Evolutionary conservation across 2,329 filamentous ascomycete species (phyloP).

Genomic region (Zymoseptoria pseudotritici): DNA sequence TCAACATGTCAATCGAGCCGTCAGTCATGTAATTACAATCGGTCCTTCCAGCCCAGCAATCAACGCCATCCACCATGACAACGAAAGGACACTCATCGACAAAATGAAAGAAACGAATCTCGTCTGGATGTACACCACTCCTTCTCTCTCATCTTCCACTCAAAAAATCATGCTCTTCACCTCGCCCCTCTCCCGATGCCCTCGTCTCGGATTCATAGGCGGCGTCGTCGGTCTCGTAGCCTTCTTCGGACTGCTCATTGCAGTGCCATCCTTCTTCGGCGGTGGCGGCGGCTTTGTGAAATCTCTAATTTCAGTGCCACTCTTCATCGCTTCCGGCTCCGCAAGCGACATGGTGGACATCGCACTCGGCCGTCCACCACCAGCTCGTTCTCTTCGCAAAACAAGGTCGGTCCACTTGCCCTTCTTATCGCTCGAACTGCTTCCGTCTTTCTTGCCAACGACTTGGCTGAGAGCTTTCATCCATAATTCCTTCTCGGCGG

Average conservation of each 20-base stretch:
- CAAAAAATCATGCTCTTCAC: constrained; percentile 36
- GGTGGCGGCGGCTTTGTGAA: constrained; percentile 22
- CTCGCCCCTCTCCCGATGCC: constrained; percentile 26
- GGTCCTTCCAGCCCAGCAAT: neutral
- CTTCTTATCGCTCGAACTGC: constrained; percentile 40
- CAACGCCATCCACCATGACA: neutral
- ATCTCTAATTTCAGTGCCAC: constrained; percentile 18
- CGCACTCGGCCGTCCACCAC: neutral
- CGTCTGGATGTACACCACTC: neutral
- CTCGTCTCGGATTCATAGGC: constrained; percentile 25
- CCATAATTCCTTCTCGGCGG: constrained; percentile 85
- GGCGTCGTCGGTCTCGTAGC: constrained; percentile 13
- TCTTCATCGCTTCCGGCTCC: neutral
- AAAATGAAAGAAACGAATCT: neutral
- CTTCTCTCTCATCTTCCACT: constrained; percentile 3
- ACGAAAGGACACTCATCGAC: neutral
- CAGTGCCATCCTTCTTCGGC: constrained; percentile 14
- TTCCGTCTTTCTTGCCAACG: constrained; percentile 49
- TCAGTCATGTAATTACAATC: neutral
- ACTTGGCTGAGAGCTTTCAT: constrained; percentile 77
- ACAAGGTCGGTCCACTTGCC: constrained; percentile 53
- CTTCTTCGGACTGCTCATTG: constrained; percentile 22
- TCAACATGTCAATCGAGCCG: neutral
- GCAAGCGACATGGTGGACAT: constrained; percentile 3
- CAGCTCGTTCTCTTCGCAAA: constrained; percentile 37